A percentile compares a stretch with the other conserved stretches of the same genome.
These are phyloP conservation scores for Corylus avellana DNA, from an alignment of 306 rosid genomes.

Conservation along the genomic window DNA sequence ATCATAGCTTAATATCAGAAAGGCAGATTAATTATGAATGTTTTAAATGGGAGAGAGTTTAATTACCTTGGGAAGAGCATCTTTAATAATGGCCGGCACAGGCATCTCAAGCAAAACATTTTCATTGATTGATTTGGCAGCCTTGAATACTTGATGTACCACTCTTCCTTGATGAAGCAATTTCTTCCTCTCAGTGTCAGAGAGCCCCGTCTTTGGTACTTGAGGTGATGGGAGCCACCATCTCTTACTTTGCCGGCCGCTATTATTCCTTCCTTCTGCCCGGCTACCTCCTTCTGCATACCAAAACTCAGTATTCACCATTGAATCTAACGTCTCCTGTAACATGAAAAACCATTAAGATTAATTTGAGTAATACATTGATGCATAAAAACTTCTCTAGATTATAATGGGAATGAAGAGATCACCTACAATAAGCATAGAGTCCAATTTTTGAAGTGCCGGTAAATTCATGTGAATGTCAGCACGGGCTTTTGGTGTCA, in stretches of 20 bases:
- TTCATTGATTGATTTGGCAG: conserved; percentile 81
- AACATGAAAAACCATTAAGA: conserved; percentile 18
- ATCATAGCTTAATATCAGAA: neutral
- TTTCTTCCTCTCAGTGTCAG: conserved; percentile 58
- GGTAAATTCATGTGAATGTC: conserved; percentile 95
- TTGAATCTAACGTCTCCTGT: conserved; percentile 84
- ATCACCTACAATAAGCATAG: conserved; percentile 86
- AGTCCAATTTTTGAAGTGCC: conserved; percentile 91
- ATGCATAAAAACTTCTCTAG: conserved; percentile 11
- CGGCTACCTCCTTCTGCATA: conserved; percentile 86
- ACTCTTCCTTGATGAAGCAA: conserved; percentile 68
- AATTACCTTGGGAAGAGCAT: conserved; percentile 77
- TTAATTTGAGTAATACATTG: neutral
- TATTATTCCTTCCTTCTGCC: conserved; percentile 59
- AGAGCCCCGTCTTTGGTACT: conserved; percentile 75
- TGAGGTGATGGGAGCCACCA: conserved; percentile 96
- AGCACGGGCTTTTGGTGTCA: conserved; percentile 90
- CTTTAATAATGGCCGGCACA: conserved; percentile 61
- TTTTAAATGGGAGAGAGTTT: conserved; percentile 9
- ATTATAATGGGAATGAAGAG: conserved; percentile 24
- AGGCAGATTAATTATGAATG: neutral
- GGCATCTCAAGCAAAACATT: conserved; percentile 85
- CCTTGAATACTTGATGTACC: conserved; percentile 85
- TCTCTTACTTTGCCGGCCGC: conserved; percentile 52
- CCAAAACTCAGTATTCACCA: conserved; percentile 87